Base-by-base conservation (phyloP, 345 rosid species). In the Microthlaspi erraticum region DNA sequence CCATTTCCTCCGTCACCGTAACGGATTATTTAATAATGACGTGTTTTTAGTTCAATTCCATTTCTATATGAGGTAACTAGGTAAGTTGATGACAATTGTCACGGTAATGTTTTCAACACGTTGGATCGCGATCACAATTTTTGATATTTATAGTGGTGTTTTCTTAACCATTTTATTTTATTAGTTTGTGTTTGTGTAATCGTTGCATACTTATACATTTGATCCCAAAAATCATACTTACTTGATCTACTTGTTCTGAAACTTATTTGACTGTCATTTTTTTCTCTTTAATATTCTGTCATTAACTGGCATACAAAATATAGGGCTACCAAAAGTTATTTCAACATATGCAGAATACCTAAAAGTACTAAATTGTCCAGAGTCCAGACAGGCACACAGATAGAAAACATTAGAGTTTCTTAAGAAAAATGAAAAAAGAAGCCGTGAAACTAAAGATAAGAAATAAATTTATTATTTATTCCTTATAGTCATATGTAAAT, bases 1-100 rank as follows among this genome's bases (percentile, higher is more conserved):
- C 16, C 29, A 18, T 56, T 73, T 73, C 26, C 67, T 49, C 73
- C 78, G 78, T 60, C 55, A 74, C 56, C 55, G 73, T 74, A 20
- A 65, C 77, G 66, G 49, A 55, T 32, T 18, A 44, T 17, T 6
- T 29, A 53, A 50, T 33, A 44, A 7, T 29, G 31, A 57, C 58
- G 13, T 68, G 32, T 14, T 17, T 57, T 13, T 18, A 19, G 17
- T 8, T 26, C 55, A 2, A 1, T 6, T 31, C 10, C 16, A 64
- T 31, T 56, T 65, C 71, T 34, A 65, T 45, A 57, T 38, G 60
- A 17, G 44, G 66, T 57, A 57, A 67, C 73, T 52, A 17, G 44
- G 66, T 57, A 57, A 67, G 78, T 52, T 42, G n/a, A 12, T 38
- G n/a, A 65, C 44, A 48, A 26, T 26, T 64, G 13, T 56, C 56